Evolutionary conservation across 116 monocot genomes (phyloP), one percentile per base, ranked within the genome.

Genomic region (Iris pallida): DNA sequence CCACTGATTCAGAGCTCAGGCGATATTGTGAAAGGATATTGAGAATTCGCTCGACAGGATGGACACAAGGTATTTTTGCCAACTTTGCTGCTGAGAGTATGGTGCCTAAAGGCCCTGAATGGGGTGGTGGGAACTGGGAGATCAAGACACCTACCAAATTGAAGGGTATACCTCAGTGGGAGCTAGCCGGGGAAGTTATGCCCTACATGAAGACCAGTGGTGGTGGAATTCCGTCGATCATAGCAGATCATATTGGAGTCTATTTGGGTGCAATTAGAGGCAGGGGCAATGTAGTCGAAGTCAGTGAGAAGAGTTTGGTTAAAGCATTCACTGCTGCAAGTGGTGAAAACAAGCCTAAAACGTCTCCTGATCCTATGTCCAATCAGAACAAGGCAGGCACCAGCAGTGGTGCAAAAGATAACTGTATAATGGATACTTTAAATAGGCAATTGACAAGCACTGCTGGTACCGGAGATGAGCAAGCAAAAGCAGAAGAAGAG

Each of bases 91-190:
- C 97, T 41, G 97, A 98, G 69, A 98, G 97, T 69, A 90, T 98
- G 97, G 92, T 88, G 0, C 97, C 98, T 71, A 98, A 93, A 76
- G 90, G 93, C 5, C 78, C 90, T 52, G 98, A 98, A 77, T 98
- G 98, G 98, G 98, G 91, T 53, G 98, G 98, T 57, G 98, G 97
- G 51, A 98, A 98, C 78, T 98, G 98, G 98, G 93, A 88, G 15
- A 88, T 98, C 55, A 98, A 88, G 66, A 93, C 98, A 63, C 93
- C 90, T 41, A 73, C 64, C 20, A 83, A 61, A 71, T 75, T 80
- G 66, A 92, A 98, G 76, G 79, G 77, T 69, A 90, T 93, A 72
- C 93, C 98, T 73, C 90, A 92, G 63, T 98, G 98, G 98, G 98
- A 98, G 69, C 77, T 98, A 47, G 83, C 98, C 10, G 92, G 82